A percentile compares a stretch with the other conserved stretches of the same genome.
phyloP scores from a whole-genome alignment of 1,139 yeast genomes.

The Saccharomyces hybrid region DNA sequence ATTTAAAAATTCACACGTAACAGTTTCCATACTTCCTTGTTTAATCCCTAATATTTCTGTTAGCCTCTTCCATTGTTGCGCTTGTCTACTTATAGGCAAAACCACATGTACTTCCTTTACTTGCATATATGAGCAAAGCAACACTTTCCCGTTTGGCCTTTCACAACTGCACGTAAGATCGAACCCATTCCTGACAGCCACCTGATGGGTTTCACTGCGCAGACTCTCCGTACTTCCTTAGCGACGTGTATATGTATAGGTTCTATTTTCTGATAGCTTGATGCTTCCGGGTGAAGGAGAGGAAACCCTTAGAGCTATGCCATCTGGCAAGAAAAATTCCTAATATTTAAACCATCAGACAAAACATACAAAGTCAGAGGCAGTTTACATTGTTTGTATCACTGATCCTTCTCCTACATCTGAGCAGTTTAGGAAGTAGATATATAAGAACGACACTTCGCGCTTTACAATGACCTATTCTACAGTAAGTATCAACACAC shows the following conservation, averaged over 20 bases:
- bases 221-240: not conserved
- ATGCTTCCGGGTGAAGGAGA: not conserved
- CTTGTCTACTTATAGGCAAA: not conserved
- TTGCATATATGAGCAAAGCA: not conserved
- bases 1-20: no score
- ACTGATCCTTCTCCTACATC: no score
- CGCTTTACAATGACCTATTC: slow-evolving; percentile 12
- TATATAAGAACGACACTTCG: not conserved
- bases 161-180: not conserved
- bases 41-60: not conserved
- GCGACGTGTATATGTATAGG: not conserved
- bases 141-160: not conserved
- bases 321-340: not conserved
- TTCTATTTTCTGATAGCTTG: not conserved
- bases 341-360: not conserved
- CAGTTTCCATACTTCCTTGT: no score
- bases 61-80: not conserved
- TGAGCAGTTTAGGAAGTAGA: not conserved
- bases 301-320: not conserved
- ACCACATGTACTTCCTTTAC: not conserved
- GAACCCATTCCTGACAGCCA: not conserved
- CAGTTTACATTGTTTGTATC: not conserved
- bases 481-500: slow-evolving; percentile 20
- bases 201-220: not conserved
- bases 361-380: not conserved